These are phyloP conservation scores for Trichoderma sp. DNA, from an alignment of 2,329 filamentous ascomycete species.

Conservation along the genomic window DNA sequence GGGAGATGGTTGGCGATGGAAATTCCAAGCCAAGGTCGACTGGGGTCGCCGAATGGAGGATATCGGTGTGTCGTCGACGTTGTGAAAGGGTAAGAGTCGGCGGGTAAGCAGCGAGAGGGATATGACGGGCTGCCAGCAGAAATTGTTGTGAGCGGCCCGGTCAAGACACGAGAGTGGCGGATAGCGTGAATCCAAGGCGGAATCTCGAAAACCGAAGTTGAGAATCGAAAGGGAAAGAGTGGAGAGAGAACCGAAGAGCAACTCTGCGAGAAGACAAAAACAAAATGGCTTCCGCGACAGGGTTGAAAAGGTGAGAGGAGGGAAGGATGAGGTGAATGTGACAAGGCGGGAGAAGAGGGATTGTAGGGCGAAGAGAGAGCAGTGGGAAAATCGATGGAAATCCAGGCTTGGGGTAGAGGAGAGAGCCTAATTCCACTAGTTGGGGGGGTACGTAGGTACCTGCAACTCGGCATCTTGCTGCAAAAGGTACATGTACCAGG, in stretches of 20 bases:
- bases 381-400: conserved; percentile 8
- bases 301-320: conserved; percentile 3
- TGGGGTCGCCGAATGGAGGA: conserved; percentile 1
- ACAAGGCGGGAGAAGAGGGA: neutral
- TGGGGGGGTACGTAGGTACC: neutral
- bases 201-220: neutral
- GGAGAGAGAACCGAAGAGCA: neutral
- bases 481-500: neutral
- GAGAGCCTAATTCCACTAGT: conserved; percentile 17
- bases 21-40: conserved; percentile 15
- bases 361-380: conserved; percentile 18
- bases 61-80: conserved; percentile 10
- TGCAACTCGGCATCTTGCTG: neutral
- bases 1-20: conserved; percentile 18
- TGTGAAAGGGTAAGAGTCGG: neutral
- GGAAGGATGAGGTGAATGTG: neutral
- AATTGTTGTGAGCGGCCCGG: conserved; percentile 10
- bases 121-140: conserved; percentile 8
- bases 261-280: neutral
- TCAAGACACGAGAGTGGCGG: conserved; percentile 8
- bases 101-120: neutral
- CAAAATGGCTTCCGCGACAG: conserved; percentile 6
- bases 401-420: conserved; percentile 12
- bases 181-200: conserved; percentile 3
- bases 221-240: conserved; percentile 11